Evolutionary conservation across 129 eudicot genomes (phyloP).

Genomic region (Heracleum sosnowskyi): DNA sequence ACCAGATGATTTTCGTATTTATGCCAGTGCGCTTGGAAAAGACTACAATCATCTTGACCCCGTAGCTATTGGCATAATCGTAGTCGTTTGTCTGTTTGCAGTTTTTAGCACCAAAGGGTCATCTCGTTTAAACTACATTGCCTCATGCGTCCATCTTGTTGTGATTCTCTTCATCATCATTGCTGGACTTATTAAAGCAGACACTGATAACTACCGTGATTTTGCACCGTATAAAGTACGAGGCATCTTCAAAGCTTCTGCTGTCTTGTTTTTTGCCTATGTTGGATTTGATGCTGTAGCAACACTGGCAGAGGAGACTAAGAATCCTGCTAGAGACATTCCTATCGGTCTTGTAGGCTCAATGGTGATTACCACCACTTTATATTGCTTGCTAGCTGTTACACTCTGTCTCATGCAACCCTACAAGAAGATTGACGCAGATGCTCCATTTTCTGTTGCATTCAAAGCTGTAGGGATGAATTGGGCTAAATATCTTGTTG

Average conservation of each 20-base stretch:
- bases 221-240: slow-evolving; percentile 37
- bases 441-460: slow-evolving; percentile 75
- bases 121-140: slow-evolving; percentile 63
- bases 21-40: slow-evolving; percentile 22
- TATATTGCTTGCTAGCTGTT: slow-evolving; percentile 58
- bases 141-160: slow-evolving; percentile 52
- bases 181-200: slow-evolving; percentile 62
- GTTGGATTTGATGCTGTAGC: slow-evolving; percentile 83
- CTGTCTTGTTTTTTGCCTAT: slow-evolving; percentile 67
- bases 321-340: slow-evolving; percentile 69
- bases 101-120: slow-evolving; percentile 74
- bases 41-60: slow-evolving; percentile 69
- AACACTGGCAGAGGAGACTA: slow-evolving; percentile 90
- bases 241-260: slow-evolving; percentile 73
- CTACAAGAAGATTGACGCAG: not conserved
- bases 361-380: slow-evolving; percentile 49
- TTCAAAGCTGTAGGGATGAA: slow-evolving; percentile 46
- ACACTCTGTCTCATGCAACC: slow-evolving; percentile 71
- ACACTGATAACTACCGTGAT: slow-evolving; percentile 33
- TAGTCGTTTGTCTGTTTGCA: slow-evolving; percentile 43
- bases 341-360: slow-evolving; percentile 86
- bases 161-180: slow-evolving; percentile 68
- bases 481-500: slow-evolving; percentile 87
- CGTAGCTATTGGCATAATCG: slow-evolving; percentile 50
- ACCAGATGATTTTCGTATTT: slow-evolving; percentile 46